Evolutionary conservation across 2,329 filamentous ascomycete genomes (phyloP).

Genomic region (Colletotrichum graminicola): DNA sequence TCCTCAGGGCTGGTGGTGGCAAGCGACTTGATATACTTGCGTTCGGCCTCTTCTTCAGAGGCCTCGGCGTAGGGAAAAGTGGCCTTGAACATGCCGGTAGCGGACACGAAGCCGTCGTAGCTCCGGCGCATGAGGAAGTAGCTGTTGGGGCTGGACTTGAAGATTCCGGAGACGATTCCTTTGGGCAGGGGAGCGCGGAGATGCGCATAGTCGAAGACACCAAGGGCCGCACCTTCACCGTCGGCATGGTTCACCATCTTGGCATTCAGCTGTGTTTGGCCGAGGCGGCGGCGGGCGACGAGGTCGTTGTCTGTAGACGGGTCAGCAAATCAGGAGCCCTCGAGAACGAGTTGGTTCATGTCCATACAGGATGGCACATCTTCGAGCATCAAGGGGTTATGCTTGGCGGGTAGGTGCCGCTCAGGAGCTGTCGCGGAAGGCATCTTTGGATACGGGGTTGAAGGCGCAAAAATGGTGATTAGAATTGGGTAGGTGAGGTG

Average conservation of each 20-base stretch:
- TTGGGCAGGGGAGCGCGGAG: slow-evolving; percentile 92
- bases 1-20: slow-evolving; percentile 87
- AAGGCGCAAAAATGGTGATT: slow-evolving; percentile 27
- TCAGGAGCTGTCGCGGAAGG: slow-evolving; percentile 53
- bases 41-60: slow-evolving; percentile 80
- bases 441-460: slow-evolving; percentile 27
- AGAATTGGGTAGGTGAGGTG: slow-evolving; percentile 18
- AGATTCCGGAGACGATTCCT: slow-evolving; percentile 92
- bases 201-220: slow-evolving; percentile 95
- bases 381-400: slow-evolving; percentile 76
- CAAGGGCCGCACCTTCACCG: slow-evolving; percentile 78
- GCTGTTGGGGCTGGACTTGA: slow-evolving; percentile 87
- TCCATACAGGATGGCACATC: slow-evolving; percentile 72
- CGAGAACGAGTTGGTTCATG: slow-evolving; percentile 40
- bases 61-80: slow-evolving; percentile 83
- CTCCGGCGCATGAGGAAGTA: slow-evolving; percentile 98
- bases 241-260: slow-evolving; percentile 83
- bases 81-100: slow-evolving; percentile 93
- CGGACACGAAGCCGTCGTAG: slow-evolving; percentile 85
- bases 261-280: slow-evolving; percentile 89
- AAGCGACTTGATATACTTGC: slow-evolving; percentile 86
- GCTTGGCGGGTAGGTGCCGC: slow-evolving; percentile 68
- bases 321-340: slow-evolving; percentile 26
- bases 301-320: slow-evolving; percentile 74
- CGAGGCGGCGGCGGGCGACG: slow-evolving; percentile 86